A percentile compares a stretch with the other conserved stretches of the same genome.
phyloP scores from a whole-genome alignment of 139 green algal species.

The Monoraphidium neglectum region DNA sequence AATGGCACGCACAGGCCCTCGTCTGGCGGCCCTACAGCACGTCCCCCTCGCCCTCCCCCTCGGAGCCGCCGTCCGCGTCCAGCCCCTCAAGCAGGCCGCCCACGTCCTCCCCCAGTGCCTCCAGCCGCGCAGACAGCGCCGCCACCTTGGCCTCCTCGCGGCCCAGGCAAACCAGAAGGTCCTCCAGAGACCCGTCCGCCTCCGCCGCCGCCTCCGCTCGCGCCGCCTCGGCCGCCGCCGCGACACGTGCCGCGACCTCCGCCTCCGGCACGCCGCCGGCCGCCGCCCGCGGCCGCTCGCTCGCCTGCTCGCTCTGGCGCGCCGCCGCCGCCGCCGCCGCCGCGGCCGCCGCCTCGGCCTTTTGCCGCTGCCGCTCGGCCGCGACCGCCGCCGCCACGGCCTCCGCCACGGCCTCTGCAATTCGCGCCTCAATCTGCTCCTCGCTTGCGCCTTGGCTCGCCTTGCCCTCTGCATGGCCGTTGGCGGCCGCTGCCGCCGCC shows the following conservation, averaged over 20 bases:
- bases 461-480: background rate
- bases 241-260: constrained; percentile 15
- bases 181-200: constrained; percentile 71
- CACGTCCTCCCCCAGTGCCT: constrained; percentile 64
- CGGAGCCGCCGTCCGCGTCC: constrained; percentile 29
- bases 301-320: no score
- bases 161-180: constrained; percentile 85
- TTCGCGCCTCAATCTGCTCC: background rate
- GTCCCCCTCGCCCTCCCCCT: constrained; percentile 18
- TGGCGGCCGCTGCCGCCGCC: background rate
- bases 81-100: constrained; percentile 58
- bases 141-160: constrained; percentile 48
- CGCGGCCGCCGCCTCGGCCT: background rate
- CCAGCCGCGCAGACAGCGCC: constrained; percentile 47
- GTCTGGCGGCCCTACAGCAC: no score
- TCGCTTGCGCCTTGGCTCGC: background rate
- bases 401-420: constrained; percentile 4
- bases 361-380: constrained; percentile 1
- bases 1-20: no score
- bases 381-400: background rate
- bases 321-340: background rate
- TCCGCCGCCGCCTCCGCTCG: constrained; percentile 49
- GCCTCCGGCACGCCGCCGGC: background rate
- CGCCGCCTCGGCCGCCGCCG: constrained; percentile 40
- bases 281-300: constrained; percentile 10